A percentile compares a stretch with the other conserved stretches of the same genome.
Evolutionary conservation across 179 eudicot species (phyloP).

Genomic region (Heliamphora pulchella): DNA sequence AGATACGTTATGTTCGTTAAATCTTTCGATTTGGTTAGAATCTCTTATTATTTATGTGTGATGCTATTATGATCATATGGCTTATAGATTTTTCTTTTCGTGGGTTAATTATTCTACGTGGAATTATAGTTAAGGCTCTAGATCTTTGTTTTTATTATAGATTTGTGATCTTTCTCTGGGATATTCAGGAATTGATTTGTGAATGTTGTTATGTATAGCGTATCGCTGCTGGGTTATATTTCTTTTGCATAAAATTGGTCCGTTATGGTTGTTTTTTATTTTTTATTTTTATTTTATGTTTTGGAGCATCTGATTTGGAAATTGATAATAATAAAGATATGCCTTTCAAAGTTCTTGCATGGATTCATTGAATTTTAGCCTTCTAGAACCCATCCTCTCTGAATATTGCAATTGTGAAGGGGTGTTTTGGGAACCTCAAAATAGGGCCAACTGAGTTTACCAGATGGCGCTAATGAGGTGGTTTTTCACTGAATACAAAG

Average conservation of each 20-base stretch:
- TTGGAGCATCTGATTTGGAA: neutral
- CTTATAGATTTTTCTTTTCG: neutral
- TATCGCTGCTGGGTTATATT: neutral
- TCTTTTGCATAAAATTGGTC: neutral
- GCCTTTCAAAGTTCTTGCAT: constrained; percentile 10
- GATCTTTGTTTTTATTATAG: constrained; percentile 9
- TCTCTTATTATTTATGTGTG: neutral
- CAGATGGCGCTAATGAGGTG: neutral
- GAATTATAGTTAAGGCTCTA: too few relatives aligned
- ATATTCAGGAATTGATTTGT: neutral
- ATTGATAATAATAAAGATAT: neutral
- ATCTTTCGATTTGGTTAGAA: neutral
- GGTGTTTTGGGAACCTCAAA: constrained; percentile 2
- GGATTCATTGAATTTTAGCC: neutral
- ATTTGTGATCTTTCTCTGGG: neutral
- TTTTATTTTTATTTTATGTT: neutral
- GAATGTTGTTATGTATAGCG: neutral
- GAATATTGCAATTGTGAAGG: neutral
- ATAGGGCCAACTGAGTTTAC: neutral
- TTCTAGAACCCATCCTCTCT: neutral
- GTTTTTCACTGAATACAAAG: neutral
- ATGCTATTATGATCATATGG: neutral
- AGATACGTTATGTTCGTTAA: neutral
- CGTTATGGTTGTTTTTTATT: too few relatives aligned
- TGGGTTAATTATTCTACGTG: neutral